These are phyloP conservation scores for Tuber umbilicatum DNA, from an alignment of 495 filamentous ascomycete species.

Conservation along the genomic window DNA sequence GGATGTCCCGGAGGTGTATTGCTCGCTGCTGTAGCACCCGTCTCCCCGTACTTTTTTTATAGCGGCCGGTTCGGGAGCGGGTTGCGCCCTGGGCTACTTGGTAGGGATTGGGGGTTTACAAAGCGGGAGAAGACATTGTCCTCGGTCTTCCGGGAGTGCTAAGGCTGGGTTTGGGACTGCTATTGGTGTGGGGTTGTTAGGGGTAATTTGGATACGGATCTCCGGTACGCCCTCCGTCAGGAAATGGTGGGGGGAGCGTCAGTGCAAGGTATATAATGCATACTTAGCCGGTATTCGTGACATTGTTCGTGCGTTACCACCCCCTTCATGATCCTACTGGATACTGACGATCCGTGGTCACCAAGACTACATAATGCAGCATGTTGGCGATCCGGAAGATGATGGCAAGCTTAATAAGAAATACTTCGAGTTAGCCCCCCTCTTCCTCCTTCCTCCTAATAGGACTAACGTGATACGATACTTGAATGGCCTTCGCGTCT, in stretches of 20 bases:
- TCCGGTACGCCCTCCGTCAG: slow-evolving; percentile 51
- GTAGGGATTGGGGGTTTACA: slow-evolving; percentile 87
- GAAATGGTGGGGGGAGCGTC: not conserved
- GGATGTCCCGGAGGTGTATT: slow-evolving; percentile 83
- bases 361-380: slow-evolving; percentile 81
- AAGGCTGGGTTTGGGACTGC: slow-evolving; percentile 83
- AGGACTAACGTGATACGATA: slow-evolving; percentile 1
- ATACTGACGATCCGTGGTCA: slow-evolving; percentile 43
- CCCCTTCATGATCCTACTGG: not conserved
- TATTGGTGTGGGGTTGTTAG: slow-evolving; percentile 92
- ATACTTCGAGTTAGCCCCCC: slow-evolving; percentile 63
- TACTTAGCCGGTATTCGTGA: slow-evolving; percentile 87
- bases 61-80: slow-evolving; percentile 95
- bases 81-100: slow-evolving; percentile 83
- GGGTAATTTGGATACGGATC: slow-evolving; percentile 88
- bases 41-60: slow-evolving; percentile 94
- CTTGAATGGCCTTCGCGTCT: slow-evolving; percentile 49
- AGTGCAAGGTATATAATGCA: slow-evolving; percentile 44
- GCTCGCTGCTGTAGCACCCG: slow-evolving; percentile 63
- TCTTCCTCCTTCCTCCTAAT: too few species aligned
- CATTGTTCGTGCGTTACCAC: slow-evolving; percentile 54
- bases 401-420: slow-evolving; percentile 99
- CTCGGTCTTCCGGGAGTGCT: slow-evolving; percentile 88
- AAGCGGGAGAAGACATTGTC: slow-evolving; percentile 88
- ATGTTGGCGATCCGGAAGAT: slow-evolving; percentile 91